Percentiles rank a stretch among this genome's conserved stretches.
phyloP scores from a whole-genome alignment of 352 stramenopile genomes.

The Pythium guiyangense region DNA sequence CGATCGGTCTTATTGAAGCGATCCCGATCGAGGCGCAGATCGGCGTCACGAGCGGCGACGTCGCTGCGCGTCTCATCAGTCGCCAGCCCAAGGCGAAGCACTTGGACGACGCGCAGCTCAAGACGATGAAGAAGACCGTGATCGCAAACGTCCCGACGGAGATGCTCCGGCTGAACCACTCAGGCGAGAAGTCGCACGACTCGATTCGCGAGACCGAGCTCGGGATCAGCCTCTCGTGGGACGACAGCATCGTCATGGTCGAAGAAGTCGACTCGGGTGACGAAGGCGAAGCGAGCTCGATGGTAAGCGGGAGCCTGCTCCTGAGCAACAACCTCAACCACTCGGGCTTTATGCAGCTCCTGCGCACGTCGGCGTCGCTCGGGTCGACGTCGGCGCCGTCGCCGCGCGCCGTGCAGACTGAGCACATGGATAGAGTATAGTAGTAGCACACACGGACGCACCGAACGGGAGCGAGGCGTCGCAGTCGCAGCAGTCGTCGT shows the following conservation, averaged over 20 bases:
- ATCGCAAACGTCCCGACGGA: slow-evolving; percentile 50
- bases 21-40: slow-evolving; percentile 65
- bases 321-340: slow-evolving; percentile 56
- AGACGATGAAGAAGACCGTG: slow-evolving; percentile 39
- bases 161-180: slow-evolving; percentile 55
- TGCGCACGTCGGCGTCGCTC: slow-evolving; percentile 37
- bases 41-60: slow-evolving; percentile 36
- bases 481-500: no score
- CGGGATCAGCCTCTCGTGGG: slow-evolving; percentile 60
- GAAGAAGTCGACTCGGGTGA: slow-evolving; percentile 46
- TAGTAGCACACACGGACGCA: neutral
- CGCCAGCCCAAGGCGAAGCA: slow-evolving; percentile 55
- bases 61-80: slow-evolving; percentile 25
- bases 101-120: slow-evolving; percentile 45
- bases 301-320: slow-evolving; percentile 45
- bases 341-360: slow-evolving; percentile 50
- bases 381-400: slow-evolving; percentile 10
- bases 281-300: slow-evolving; percentile 20
- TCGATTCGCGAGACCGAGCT: slow-evolving; percentile 85
- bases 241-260: slow-evolving; percentile 72
- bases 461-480: no score
- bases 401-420: slow-evolving; percentile 29
- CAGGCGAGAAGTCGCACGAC: slow-evolving; percentile 60
- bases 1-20: slow-evolving; percentile 75
- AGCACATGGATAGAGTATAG: slow-evolving; percentile 75